Evolutionary conservation across 129 eudicot genomes (phyloP).

Genomic region (Sambucus nigra): DNA sequence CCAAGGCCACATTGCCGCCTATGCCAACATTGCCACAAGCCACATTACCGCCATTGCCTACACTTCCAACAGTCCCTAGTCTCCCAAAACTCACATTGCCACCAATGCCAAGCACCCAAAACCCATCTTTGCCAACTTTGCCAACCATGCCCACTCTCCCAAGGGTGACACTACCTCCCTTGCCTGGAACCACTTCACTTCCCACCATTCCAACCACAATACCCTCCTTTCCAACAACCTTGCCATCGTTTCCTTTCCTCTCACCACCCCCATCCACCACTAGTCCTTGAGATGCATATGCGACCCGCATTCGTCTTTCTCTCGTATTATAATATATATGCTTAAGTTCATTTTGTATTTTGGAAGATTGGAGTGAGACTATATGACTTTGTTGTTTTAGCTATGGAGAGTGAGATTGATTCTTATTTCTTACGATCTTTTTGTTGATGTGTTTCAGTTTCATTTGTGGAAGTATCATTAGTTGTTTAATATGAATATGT

Average conservation of each 20-base stretch:
- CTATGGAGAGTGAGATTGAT: too few species aligned
- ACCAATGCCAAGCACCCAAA: not conserved
- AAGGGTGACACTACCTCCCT: not conserved
- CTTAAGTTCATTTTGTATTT: too few species aligned
- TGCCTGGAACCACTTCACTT: not conserved
- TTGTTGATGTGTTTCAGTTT: too few species aligned
- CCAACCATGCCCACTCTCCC: slow-evolving; percentile 12
- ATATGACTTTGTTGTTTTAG: too few species aligned
- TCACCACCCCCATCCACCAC: slow-evolving; percentile 13
- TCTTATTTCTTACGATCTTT: too few species aligned
- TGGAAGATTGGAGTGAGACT: too few species aligned
- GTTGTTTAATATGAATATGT: too few species aligned
- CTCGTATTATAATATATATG: too few species aligned
- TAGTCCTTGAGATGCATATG: slow-evolving; percentile 2
- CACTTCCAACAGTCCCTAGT: slow-evolving; percentile 12
- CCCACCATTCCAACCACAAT: not conserved
- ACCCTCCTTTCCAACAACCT: not conserved
- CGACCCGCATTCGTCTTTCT: not conserved
- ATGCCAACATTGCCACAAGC: not conserved
- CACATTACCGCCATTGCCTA: slow-evolving; percentile 1
- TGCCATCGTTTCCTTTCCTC: slow-evolving; percentile 6
- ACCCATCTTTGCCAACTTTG: slow-evolving; percentile 2
- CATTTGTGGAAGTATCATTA: too few species aligned
- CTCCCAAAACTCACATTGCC: slow-evolving; percentile 1
- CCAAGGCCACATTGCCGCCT: slow-evolving; percentile 1